Evolutionary conservation across 805 yeast genomes (phyloP).

Genomic region (Blastobotrys robertii): DNA sequence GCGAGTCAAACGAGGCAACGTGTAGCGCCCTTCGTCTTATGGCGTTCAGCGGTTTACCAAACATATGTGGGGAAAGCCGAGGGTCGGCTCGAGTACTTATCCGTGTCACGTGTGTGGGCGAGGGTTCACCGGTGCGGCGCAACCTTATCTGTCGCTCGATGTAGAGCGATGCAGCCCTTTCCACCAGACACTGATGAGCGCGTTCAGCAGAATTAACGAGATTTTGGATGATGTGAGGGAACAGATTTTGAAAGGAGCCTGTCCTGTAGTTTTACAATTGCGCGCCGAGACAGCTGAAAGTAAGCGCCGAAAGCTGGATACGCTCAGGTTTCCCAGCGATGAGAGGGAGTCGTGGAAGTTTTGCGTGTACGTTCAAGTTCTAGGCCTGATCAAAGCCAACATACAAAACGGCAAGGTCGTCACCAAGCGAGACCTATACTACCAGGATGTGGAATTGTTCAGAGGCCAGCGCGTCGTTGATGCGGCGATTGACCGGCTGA

Average conservation of each 20-base stretch:
- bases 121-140: neutral
- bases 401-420: conserved; percentile 11
- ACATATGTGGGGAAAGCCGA: neutral
- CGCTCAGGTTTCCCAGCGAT: conserved; percentile 1
- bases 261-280: neutral
- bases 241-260: too few relatives aligned
- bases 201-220: too few relatives aligned
- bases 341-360: conserved; percentile 6
- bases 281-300: neutral
- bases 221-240: too few relatives aligned
- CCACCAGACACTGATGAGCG: too few relatives aligned
- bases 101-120: neutral
- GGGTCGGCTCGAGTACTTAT: neutral
- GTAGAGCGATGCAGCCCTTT: conserved; percentile 1
- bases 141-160: neutral
- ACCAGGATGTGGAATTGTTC: conserved; percentile 46
- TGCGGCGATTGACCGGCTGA: conserved; percentile 30
- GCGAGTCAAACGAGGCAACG: conserved; percentile 8
- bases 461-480: conserved; percentile 35
- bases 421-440: conserved; percentile 49
- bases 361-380: conserved; percentile 6
- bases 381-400: conserved; percentile 13
- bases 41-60: neutral
- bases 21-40: conserved; percentile 5
- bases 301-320: neutral